phyloP scores from a whole-genome alignment of 1,139 yeast genomes.

The Saccharomyces pastorianus region DNA sequence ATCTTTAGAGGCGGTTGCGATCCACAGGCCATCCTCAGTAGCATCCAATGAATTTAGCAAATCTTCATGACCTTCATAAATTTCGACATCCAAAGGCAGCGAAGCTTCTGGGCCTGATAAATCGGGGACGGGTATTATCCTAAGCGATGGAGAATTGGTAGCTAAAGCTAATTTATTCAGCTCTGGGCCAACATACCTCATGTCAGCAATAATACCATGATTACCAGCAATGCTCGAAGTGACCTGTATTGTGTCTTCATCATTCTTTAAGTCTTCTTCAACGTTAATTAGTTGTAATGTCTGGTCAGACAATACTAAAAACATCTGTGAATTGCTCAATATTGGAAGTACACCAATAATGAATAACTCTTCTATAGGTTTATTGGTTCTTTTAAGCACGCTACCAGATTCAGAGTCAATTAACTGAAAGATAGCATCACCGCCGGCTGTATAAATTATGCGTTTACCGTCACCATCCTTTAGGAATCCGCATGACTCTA shows the following conservation, averaged over 20 bases:
- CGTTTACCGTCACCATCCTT: constrained; percentile 13
- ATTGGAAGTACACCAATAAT: constrained; percentile 49
- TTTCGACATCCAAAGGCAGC: constrained; percentile 51
- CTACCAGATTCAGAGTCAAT: constrained; percentile 43
- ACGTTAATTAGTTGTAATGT: constrained; percentile 54
- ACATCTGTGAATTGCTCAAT: constrained; percentile 28
- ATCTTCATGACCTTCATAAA: constrained; percentile 79
- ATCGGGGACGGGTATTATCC: constrained; percentile 51
- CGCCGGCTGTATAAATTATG: constrained; percentile 71
- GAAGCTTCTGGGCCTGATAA: constrained; percentile 3
- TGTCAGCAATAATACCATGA: constrained; percentile 91
- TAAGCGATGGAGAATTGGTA: constrained; percentile 86
- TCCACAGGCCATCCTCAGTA: constrained; percentile 74
- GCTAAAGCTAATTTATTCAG: constrained; percentile 63
- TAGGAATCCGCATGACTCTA: constrained; percentile 75
- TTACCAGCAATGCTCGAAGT: constrained; percentile 71
- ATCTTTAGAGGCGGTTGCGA: constrained; percentile 92
- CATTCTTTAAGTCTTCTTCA: constrained; percentile 23
- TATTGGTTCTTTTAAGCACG: constrained; percentile 40
- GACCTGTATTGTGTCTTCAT: constrained; percentile 37
- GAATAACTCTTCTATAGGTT: constrained; percentile 62
- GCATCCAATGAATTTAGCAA: constrained; percentile 74
- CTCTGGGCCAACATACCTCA: constrained; percentile 65
- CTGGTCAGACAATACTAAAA: constrained; percentile 69
- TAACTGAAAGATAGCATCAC: constrained; percentile 54